Percentiles rank a stretch among this genome's conserved stretches.
Conservation (phyloP, 257 asterid species). For the Lycium ferocissimum region DNA sequence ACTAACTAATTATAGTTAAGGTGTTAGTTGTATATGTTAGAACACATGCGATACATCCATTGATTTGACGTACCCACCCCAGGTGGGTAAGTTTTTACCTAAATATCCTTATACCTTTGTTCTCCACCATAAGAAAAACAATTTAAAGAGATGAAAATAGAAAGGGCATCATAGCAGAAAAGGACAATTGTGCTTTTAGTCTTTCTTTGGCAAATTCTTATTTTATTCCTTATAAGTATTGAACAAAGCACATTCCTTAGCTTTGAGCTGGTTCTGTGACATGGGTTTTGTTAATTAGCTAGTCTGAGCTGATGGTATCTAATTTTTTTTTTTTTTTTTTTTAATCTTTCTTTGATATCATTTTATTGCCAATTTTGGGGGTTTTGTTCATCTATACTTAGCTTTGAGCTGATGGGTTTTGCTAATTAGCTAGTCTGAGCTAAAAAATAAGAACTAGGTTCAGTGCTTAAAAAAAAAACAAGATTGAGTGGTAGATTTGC, state of each 20-base stretch:
- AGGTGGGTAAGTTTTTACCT: no score
- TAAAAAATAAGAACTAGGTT: constrained; percentile 12
- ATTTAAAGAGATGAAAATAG: no score
- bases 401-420: constrained; percentile 36
- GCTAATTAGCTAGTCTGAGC: background rate
- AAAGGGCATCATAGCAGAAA: no score
- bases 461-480: background rate
- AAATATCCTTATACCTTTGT: background rate
- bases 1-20: no score
- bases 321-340: background rate
- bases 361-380: no score
- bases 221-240: background rate
- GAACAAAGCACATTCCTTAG: background rate
- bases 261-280: constrained; percentile 28
- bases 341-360: no score
- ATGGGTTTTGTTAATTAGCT: constrained; percentile 31
- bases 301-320: constrained; percentile 25
- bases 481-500: constrained; percentile 38
- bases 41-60: no score
- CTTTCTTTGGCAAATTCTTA: no score
- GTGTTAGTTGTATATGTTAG: no score
- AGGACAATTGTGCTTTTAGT: no score
- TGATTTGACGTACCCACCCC: no score
- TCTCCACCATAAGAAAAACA: background rate
- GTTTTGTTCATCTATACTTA: background rate